Evolutionary conservation across 306 rosid genomes (phyloP).

Genomic region (Prunus persica): DNA sequence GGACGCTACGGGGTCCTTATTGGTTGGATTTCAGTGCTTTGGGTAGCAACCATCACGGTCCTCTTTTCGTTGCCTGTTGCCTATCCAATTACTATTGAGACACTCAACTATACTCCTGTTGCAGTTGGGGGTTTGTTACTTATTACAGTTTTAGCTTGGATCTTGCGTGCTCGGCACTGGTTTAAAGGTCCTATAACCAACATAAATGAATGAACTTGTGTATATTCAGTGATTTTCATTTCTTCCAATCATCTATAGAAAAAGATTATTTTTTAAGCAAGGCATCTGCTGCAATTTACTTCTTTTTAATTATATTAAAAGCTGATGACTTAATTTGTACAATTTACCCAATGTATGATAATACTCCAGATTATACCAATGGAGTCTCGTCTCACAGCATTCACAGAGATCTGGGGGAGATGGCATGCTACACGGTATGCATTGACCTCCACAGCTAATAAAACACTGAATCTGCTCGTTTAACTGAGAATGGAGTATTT

Average conservation of each 20-base stretch:
- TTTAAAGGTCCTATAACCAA: constrained; percentile 83
- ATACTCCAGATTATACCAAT: background rate
- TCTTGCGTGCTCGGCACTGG: constrained; percentile 65
- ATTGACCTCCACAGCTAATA: too few relatives aligned
- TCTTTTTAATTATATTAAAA: background rate
- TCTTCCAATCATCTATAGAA: background rate
- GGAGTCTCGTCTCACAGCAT: background rate
- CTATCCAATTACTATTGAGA: constrained; percentile 66
- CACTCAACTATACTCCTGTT: constrained; percentile 87
- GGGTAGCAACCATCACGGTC: constrained; percentile 76
- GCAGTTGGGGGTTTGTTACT: constrained; percentile 82
- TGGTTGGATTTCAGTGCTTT: constrained; percentile 83
- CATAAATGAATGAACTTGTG: constrained; percentile 36
- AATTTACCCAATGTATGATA: background rate
- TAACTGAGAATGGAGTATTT: too few relatives aligned
- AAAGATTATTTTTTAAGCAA: background rate
- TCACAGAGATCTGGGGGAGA: background rate
- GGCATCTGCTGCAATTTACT: background rate
- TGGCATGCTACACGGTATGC: background rate
- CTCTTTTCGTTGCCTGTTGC: constrained; percentile 86
- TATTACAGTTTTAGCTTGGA: constrained; percentile 64
- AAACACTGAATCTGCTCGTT: too few relatives aligned
- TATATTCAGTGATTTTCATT: background rate
- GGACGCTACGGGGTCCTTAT: constrained; percentile 61
- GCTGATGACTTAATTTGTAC: background rate